Percentiles rank a stretch among this genome's conserved stretches.
phyloP scores from a whole-genome alignment of 176 grass and related monocot genomes.

The Raddia distichophylla region DNA sequence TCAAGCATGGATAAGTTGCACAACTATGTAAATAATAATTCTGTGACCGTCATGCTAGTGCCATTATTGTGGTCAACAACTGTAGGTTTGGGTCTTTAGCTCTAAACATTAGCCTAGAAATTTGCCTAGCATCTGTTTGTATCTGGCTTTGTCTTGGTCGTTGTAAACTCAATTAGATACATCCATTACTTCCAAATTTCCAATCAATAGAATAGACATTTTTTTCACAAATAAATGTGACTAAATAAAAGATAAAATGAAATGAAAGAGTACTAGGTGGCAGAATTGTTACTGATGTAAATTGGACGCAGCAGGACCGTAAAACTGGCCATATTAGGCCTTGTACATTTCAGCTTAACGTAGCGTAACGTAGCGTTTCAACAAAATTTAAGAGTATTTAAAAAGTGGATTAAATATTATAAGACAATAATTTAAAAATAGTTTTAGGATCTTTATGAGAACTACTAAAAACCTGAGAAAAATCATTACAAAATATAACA shows the following conservation, averaged over 20 bases:
- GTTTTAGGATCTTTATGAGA: too few relatives aligned
- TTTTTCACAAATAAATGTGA: too few relatives aligned
- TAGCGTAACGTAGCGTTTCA: too few relatives aligned
- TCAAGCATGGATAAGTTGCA: neutral
- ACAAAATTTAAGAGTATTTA: too few relatives aligned
- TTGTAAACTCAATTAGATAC: neutral
- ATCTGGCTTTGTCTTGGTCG: constrained; percentile 8
- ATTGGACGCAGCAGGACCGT: neutral
- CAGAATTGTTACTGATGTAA: neutral
- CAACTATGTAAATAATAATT: neutral
- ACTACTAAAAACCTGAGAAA: too few relatives aligned
- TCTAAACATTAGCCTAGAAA: neutral
- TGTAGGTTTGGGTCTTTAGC: neutral
- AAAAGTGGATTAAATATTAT: too few relatives aligned
- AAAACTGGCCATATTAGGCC: neutral
- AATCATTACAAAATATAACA: too few relatives aligned
- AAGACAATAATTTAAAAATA: too few relatives aligned
- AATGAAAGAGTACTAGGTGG: neutral
- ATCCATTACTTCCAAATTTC: neutral
- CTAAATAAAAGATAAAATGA: neutral
- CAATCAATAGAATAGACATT: neutral
- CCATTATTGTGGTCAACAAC: neutral
- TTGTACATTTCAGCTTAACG: too few relatives aligned
- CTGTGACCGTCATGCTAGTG: neutral
- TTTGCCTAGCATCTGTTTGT: neutral